Base-by-base conservation (phyloP, 1,284 basidiomycete genomes). In the Sporisorium reilianum region DNA sequence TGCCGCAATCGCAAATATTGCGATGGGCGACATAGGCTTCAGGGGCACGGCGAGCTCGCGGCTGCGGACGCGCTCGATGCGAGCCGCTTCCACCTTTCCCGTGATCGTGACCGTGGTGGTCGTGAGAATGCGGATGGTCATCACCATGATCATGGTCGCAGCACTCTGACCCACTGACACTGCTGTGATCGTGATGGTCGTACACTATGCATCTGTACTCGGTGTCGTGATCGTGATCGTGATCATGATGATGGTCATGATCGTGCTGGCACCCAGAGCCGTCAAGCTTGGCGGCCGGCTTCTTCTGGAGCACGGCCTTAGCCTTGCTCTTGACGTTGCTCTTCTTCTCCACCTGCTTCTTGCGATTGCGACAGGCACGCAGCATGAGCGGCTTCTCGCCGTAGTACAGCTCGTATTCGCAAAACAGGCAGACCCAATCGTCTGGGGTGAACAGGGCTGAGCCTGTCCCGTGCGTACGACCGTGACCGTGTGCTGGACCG, bases 351-450 rank as follows among this genome's bases (percentile, higher is more conserved):
- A 85, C 77, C 3, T 85, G 70, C 63, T 80, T 79, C 55, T 83
- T 84, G 30, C 85, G 58, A 41, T 78, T 81, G 48, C 81, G 64
- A 45, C 82, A 71, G 8, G 80, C 79, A 12, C 75, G 64, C 12
- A 75, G 48, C 67, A 86, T 76, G 28, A 72, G 53, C 14, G 77
- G 56, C 22, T 75, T 64, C 53, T 84, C 82, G 22, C 85, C 85
- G 55, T 83, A 86, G 56, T 84, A 83, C 41, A 86, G 63, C 61
- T 84, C 79, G 66, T 85, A 85, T 45, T 86, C 85, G 78, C 85
- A 86, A 58, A 85, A 85, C 7, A 81, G 25, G 64, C 85, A 86
- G 34, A 85, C 66, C 81, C 82, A 85, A 34, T 80, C 79, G 28
- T 72, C 75, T 10, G 45, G 30, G 22, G 59, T 75, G 61, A 66